Conservation (phyloP, 2,329 filamentous ascomycete species). For the Fulvia fulva region DNA sequence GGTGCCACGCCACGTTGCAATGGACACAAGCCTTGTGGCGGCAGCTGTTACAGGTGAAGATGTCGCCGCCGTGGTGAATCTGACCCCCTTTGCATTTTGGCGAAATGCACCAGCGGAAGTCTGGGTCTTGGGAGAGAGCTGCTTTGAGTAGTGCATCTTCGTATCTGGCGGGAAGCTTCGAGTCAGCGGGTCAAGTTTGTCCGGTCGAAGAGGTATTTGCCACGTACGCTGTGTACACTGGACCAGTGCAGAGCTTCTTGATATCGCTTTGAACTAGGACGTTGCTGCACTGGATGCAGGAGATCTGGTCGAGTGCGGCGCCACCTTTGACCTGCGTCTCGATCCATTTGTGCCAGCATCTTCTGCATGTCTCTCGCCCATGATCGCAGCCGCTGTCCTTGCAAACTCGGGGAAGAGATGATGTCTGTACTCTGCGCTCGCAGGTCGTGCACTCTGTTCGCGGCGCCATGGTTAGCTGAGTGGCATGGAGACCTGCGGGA, state of each 20-base stretch:
- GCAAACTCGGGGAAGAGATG: constrained; percentile 6
- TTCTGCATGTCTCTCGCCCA: constrained; percentile 10
- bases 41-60: constrained; percentile 26
- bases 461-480: not conserved
- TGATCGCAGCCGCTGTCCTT: constrained; percentile 7
- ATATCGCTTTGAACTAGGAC: constrained; percentile 16
- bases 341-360: constrained; percentile 21
- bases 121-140: constrained; percentile 8
- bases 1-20: constrained; percentile 24
- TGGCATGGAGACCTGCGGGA: too few relatives aligned
- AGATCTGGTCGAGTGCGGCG: constrained; percentile 1
- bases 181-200: too few relatives aligned
- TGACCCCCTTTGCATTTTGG: constrained; percentile 22
- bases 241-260: constrained; percentile 5
- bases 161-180: constrained; percentile 1
- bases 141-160: constrained; percentile 14
- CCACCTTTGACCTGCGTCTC: constrained; percentile 3
- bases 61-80: constrained; percentile 21
- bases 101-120: constrained; percentile 23
- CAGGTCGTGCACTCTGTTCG: not conserved
- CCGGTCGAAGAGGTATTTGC: not conserved
- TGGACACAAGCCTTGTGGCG: constrained; percentile 17
- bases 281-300: constrained; percentile 21
- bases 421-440: not conserved
- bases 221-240: constrained; percentile 12